phyloP scores from a whole-genome alignment of 108 stramenopile genomes.

The Poteriospumella lacustris region DNA sequence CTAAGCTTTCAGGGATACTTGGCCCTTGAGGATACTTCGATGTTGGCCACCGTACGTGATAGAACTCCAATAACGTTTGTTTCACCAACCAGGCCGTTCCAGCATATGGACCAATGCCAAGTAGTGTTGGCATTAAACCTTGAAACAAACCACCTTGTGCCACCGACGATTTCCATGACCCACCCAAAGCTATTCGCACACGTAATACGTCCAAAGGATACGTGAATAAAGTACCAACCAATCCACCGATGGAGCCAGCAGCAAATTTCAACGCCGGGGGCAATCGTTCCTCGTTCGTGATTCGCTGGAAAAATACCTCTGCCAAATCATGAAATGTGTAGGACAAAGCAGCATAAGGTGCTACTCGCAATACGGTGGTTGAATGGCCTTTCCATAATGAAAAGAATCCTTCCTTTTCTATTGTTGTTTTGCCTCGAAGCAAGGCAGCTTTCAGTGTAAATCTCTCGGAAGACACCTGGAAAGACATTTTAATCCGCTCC shows the following conservation, averaged over 20 bases:
- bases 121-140: not conserved
- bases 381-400: slow-evolving; percentile 19
- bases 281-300: not conserved
- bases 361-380: not conserved
- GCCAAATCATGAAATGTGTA: slow-evolving; percentile 9
- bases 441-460: not conserved
- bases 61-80: not conserved
- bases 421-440: not conserved
- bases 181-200: not conserved
- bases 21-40: not conserved
- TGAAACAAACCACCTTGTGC: slow-evolving; percentile 10
- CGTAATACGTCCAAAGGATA: slow-evolving; percentile 5
- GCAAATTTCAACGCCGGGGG: not conserved
- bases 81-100: slow-evolving; percentile 3
- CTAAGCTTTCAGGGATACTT: not conserved
- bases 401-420: not conserved
- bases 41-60: too few relatives aligned
- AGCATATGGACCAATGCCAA: not conserved
- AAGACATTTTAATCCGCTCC: slow-evolving; percentile 2
- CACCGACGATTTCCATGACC: not conserved
- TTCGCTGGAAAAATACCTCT: not conserved
- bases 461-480: not conserved
- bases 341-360: not conserved
- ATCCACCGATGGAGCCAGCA: slow-evolving; percentile 10
- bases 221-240: not conserved